Evolutionary conservation across 352 stramenopile genomes (phyloP), one percentile per base, ranked within the genome.

Genomic region (Pythium apleroticum): DNA sequence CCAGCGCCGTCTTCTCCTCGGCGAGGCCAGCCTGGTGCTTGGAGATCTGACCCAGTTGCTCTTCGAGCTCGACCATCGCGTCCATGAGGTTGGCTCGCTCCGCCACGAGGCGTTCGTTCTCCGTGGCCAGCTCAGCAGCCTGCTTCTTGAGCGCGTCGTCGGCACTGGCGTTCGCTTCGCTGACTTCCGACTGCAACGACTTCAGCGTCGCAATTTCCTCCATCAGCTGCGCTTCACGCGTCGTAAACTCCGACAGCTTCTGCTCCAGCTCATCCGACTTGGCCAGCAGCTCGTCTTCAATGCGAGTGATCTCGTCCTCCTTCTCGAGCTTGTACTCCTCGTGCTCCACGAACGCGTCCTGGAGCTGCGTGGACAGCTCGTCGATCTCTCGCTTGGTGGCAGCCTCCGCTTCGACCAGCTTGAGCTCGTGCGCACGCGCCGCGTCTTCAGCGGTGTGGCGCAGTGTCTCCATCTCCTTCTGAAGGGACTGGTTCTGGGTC

Each of bases 1-100:
- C 24, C 50, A 86, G 39, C 20, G 31, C 65, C 3, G 30, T 25
- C 24, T 84, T 86, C 43, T 89, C 72, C 15, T 70, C 69, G 3
- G 62, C 46, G n/a, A 87, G 52, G 12, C 28, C 28, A 7, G 43
- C 25, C 14, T 54, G 43, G 41, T 57, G 60, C 39, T 58, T 65
- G 10, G 50, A 50, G 1, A 63, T 74, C 20, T 77, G 70, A 30
- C 76, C 63, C 20, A 83, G 55, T 54, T 83, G 69, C 48, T 75
- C 62, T 22, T 78, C 70, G 7, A 80, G 45, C 28, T 65, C 64
- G 15, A 69, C 39, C 67, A 77, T 78, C 19, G 61, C 75, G 31
- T 77, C 67, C 4, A 72, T 68, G 7, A 83, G 53, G 14, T 48
- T 66, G 5, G 63, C 56, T 41, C 54, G 60, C 45, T 78, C 69